Base-by-base conservation (phyloP, 2,329 filamentous ascomycete species). In the Neophaeococcomyces mojaviensis region DNA sequence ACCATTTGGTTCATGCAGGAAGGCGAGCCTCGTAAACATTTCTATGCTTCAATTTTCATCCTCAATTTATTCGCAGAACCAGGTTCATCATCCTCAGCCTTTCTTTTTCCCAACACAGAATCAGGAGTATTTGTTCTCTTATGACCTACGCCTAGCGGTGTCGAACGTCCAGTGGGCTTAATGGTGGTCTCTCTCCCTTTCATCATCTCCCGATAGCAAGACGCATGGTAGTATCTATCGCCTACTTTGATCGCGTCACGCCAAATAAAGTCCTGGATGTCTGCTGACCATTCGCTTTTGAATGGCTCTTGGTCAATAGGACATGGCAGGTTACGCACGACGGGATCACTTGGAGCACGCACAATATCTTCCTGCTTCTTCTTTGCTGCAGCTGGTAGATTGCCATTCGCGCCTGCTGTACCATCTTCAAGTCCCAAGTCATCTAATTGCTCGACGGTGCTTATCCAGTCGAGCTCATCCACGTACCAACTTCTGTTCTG, bases 221-320 rank as follows among this genome's bases (percentile, higher is more conserved):
- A 94, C 9, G 84, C 88, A 64, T 98, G 92, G 59, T 88, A 97
- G 13, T 92, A 84, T 52, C 87, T 81, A 46, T 76, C 79, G 30
- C 85, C 86, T 24, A 94, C 79, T 53, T 83, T 77, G 41, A 86
- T 74, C 1, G 90, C 86, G 64, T 98, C 90, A 64, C 88, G 83
- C 86, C 92, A 97, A 33, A 98, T 90, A 77, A 89, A 97, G 60
- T 98, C 90, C 65, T 97, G 88, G 15, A 85, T 86, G 52, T 94
- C 88, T 57, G 94, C 88, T 5, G 90, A 81, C 84, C 88, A 97
- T 54, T 85, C 84, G 54, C 86, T 88, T 67, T 94, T 85, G 58
- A 98, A 97, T 55, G 85, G 84, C 62, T 98, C 92, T 64, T 95
- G 89, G 64, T 92, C 97, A 56, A 98, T 94, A 2, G 88, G 88